Base-by-base conservation (phyloP, 108 stramenopile genomes). In the Cyclotella sp. region DNA sequence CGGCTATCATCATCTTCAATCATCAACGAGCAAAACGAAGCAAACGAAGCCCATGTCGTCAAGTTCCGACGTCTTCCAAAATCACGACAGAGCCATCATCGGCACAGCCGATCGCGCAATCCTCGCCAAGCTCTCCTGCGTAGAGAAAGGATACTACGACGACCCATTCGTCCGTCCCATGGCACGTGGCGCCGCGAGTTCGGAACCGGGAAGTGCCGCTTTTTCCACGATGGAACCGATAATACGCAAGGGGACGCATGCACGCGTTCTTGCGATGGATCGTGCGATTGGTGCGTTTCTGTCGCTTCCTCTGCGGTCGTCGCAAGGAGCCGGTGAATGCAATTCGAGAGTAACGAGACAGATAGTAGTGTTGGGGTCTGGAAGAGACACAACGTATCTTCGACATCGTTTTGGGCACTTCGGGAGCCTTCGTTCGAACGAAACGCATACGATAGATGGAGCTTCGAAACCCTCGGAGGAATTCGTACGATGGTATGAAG, bases 241-340 rank as follows among this genome's bases (percentile, higher is more conserved):
- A 40, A 93, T 96, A 65, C 85, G 93, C 65, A 80, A 87, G 57
- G 95, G 95, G 9, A 94, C 93, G 5, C 90, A 93, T 85, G 95
- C 95, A 42, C 82, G 95, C 18, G 93, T 93, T 0, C 79, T 81
- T 55, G 90, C 87, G 29, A 84, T 96, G 68, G 95, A 96, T 85
- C 85, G 88, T 12, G 89, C 90, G 10, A 84, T 96, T 45, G 66
- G 78, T 26, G 68, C 85, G 7, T 95, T 95, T 77, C 62, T 89
- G 19, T 76, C 83, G 8, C 75, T 81, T 30, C 42, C n/a, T 47
- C 24, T 68, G 9, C 22, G n/a, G 24, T 53, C 42, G 40, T 69
- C 76, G 73, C 55, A 58, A 41, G 3, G 10, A 11, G 29, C 60
- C 19, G 10, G 27, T 34, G 60, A 12, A 29, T 27, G 34, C 18